Conservation (phyloP, 2,329 filamentous ascomycete species). For the Fragosphaeria purpurea region DNA sequence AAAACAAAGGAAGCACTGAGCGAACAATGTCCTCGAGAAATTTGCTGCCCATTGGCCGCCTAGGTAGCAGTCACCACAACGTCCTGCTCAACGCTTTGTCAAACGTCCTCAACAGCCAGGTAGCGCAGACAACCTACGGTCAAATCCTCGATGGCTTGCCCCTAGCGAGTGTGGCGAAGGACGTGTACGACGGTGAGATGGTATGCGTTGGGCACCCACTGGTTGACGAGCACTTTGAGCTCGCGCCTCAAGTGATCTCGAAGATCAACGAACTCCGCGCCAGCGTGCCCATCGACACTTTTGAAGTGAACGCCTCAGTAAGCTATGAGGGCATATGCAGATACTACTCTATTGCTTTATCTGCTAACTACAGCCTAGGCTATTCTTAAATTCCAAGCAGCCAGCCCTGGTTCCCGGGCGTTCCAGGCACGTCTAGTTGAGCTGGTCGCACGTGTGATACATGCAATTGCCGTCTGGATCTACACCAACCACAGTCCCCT, state of each 20-base stretch:
- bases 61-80: neutral
- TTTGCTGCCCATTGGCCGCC: neutral
- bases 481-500: slow-evolving; percentile 13
- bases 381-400: slow-evolving; percentile 14
- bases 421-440: slow-evolving; percentile 23
- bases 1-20: slow-evolving; percentile 6
- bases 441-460: slow-evolving; percentile 18
- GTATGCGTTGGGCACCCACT: slow-evolving; percentile 9
- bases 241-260: slow-evolving; percentile 8
- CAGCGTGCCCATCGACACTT: neutral
- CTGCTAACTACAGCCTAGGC: slow-evolving; percentile 1
- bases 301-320: slow-evolving; percentile 2
- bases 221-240: slow-evolving; percentile 11
- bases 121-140: slow-evolving; percentile 11
- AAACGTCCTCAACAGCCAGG: slow-evolving; percentile 9
- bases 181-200: neutral
- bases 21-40: neutral
- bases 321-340: neutral
- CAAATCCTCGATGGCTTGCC: slow-evolving; percentile 16
- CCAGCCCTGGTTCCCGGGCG: slow-evolving; percentile 14
- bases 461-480: slow-evolving; percentile 20
- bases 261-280: neutral
- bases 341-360: neutral
- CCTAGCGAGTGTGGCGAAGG: slow-evolving; percentile 5
- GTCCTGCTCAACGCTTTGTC: slow-evolving; percentile 4